Conservation (phyloP, 2,329 filamentous ascomycete species). For the Penicillium sp. region DNA sequence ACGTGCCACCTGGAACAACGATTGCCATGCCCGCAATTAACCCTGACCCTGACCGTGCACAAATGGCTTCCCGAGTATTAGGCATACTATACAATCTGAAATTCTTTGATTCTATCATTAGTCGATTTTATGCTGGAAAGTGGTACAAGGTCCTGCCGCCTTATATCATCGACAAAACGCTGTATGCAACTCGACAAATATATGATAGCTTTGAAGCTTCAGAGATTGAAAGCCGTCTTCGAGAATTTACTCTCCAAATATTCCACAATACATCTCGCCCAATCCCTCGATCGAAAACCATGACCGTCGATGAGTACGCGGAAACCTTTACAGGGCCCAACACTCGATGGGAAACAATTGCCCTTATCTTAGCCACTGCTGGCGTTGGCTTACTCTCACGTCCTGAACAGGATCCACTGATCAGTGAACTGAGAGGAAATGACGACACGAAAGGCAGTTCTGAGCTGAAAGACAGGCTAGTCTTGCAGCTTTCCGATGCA, state of each 20-base stretch:
- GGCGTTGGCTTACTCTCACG: conserved; percentile 32
- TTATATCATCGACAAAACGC: conserved; percentile 23
- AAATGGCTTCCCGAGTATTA: conserved; percentile 28
- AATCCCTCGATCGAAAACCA: conserved; percentile 22
- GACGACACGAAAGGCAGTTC: conserved; percentile 10
- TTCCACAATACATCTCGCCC: conserved; percentile 29
- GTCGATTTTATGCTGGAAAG: conserved; percentile 22
- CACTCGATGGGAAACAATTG: conserved; percentile 23
- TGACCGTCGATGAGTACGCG: conserved; percentile 31
- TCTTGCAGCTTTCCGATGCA: conserved; percentile 30
- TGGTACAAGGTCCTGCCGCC: conserved; percentile 23
- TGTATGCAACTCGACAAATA: conserved; percentile 23
- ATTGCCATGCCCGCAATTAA: conserved; percentile 15
- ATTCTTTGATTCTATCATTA: conserved; percentile 23
- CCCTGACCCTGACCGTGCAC: conserved; percentile 25
- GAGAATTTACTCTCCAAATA: conserved; percentile 24
- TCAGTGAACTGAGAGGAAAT: conserved; percentile 13
- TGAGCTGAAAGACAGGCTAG: conserved; percentile 25
- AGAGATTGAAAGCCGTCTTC: conserved; percentile 25
- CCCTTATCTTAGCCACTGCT: conserved; percentile 35
- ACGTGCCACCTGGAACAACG: conserved; percentile 15
- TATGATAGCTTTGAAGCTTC: conserved; percentile 23
- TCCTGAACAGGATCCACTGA: conserved; percentile 28
- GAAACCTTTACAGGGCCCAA: conserved; percentile 18
- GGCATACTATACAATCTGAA: conserved; percentile 25